Evolutionary conservation across 2,329 filamentous ascomycete genomes (phyloP).

Genomic region (Aspergillus neoniger): DNA sequence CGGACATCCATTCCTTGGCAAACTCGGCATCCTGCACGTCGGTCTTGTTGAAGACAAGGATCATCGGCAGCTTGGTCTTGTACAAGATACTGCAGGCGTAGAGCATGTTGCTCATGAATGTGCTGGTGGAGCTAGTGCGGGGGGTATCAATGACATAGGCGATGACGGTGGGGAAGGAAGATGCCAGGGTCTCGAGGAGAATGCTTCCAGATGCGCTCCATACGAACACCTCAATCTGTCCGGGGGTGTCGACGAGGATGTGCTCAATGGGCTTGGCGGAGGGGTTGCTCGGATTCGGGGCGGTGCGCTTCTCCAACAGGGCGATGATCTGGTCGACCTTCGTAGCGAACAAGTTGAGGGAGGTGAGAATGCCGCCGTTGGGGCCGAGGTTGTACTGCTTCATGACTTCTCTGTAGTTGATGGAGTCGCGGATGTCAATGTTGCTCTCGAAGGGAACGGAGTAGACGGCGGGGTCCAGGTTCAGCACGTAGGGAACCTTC

Average conservation of each 20-base stretch:
- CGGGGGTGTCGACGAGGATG: conserved; percentile 92
- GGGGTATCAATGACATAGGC: conserved; percentile 98
- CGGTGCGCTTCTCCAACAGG: conserved; percentile 84
- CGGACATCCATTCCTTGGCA: conserved; percentile 98
- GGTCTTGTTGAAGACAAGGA: conserved; percentile 98
- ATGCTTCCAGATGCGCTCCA: conserved; percentile 97
- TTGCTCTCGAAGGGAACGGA: conserved; percentile 94
- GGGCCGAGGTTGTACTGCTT: conserved; percentile 97
- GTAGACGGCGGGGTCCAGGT: conserved; percentile 92
- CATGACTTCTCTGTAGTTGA: conserved; percentile 99
- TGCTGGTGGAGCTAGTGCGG: conserved; percentile 86
- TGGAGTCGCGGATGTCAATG: conserved; percentile 97
- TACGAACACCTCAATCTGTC: conserved; percentile 98
- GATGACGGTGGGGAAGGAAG: conserved; percentile 92
- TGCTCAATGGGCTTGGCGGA: conserved; percentile 66
- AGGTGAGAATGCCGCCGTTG: conserved; percentile 95
- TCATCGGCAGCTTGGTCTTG: conserved; percentile 98
- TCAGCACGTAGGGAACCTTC: conserved; percentile 88
- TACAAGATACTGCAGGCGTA: conserved; percentile 98
- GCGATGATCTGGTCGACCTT: conserved; percentile 95
- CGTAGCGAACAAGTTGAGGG: conserved; percentile 92
- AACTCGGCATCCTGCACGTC: conserved; percentile 90
- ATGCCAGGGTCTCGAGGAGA: conserved; percentile 86
- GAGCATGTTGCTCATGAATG: conserved; percentile 99
- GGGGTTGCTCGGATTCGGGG: conserved; percentile 54